Conservation (phyloP, 2,329 filamentous ascomycete species). For the Fusarium sp. region DNA sequence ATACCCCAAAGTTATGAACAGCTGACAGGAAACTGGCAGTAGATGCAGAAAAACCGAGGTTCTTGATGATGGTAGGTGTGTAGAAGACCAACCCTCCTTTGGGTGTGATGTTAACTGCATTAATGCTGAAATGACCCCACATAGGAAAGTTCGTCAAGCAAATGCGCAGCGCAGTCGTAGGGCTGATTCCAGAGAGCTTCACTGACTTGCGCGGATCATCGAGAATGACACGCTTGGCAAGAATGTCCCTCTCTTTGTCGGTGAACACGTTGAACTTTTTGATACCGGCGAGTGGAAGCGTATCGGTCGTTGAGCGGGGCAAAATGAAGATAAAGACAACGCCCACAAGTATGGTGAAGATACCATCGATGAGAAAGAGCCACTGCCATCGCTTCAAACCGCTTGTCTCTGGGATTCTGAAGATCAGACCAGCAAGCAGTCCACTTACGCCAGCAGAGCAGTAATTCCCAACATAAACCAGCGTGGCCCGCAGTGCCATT, state of each 20-base stretch:
- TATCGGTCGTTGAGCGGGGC: background rate
- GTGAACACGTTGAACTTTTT: background rate
- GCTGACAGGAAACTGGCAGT: constrained; percentile 9
- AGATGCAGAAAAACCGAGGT: constrained; percentile 2
- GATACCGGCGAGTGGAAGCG: background rate
- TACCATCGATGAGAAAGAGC: constrained; percentile 14
- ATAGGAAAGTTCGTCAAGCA: constrained; percentile 2
- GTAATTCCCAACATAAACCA: constrained; percentile 20
- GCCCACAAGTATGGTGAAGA: background rate
- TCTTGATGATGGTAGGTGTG: constrained; percentile 15
- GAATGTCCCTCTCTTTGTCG: background rate
- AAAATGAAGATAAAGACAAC: constrained; percentile 4
- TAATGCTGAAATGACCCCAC: constrained; percentile 17
- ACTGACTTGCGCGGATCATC: constrained; percentile 13
- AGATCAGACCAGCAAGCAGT: background rate
- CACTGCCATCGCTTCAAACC: constrained; percentile 10
- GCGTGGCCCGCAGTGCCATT: constrained; percentile 3
- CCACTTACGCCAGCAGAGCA: constrained; percentile 14
- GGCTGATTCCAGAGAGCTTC: background rate
- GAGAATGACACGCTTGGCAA: constrained; percentile 5
- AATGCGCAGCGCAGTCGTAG: background rate
- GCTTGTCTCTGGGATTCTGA: background rate
- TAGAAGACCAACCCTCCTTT: constrained; percentile 8
- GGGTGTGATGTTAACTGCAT: background rate
- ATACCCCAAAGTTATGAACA: constrained; percentile 6